Percentiles rank a stretch among this genome's conserved stretches.
Conservation (phyloP, 805 yeast genomes). For the Saccharomycopsis amapae region DNA sequence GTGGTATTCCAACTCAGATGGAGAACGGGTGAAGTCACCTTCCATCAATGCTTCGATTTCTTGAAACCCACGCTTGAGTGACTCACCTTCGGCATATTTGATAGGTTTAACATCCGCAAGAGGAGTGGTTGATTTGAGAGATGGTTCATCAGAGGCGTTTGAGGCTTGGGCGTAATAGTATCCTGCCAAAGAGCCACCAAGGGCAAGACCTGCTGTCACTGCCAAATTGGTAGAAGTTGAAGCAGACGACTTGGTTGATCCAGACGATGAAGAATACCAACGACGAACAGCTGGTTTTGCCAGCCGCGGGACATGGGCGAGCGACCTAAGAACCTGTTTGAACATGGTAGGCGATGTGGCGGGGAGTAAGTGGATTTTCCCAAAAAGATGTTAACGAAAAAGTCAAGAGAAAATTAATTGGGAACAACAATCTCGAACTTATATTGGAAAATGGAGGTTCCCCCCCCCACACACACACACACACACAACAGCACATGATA, state of each 20-base stretch:
- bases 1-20: constrained; percentile 42
- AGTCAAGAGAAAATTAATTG: no score
- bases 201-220: background rate
- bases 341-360: no score
- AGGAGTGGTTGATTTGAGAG: constrained; percentile 29
- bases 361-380: no score
- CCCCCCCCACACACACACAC: no score
- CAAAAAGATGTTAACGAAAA: no score
- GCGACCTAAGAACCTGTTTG: no score
- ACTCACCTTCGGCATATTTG: constrained; percentile 33
- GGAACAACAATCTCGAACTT: no score
- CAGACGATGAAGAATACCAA: background rate
- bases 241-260: background rate
- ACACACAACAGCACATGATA: no score
- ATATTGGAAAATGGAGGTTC: no score
- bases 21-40: constrained; percentile 27
- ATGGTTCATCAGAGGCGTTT: no score
- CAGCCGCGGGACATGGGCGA: background rate
- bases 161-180: background rate
- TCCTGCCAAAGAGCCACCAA: constrained; percentile 1
- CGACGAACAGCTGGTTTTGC: background rate
- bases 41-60: constrained; percentile 34
- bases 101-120: constrained; percentile 33
- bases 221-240: no score
- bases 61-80: constrained; percentile 34